phyloP scores from a whole-genome alignment of 805 yeast genomes.

The Candida corydali region DNA sequence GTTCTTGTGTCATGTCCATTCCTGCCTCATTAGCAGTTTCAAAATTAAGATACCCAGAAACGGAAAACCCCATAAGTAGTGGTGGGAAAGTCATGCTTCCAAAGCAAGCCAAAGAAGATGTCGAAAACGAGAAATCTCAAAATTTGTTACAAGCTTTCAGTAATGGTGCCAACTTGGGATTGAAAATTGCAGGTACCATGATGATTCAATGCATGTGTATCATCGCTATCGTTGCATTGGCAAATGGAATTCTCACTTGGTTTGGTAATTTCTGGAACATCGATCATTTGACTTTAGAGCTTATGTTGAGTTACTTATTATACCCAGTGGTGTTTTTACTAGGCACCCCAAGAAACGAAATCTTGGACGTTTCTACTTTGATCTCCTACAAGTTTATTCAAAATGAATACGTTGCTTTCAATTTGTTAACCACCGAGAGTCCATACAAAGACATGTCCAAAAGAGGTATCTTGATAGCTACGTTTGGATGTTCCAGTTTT shows the following conservation, averaged over 20 bases:
- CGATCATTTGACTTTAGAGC: constrained; percentile 45
- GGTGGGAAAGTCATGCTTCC: constrained; percentile 48
- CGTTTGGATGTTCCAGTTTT: constrained; percentile 61
- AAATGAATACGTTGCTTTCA: constrained; percentile 57
- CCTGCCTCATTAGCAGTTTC: constrained; percentile 62
- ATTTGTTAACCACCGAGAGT: constrained; percentile 34
- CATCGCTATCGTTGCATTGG: constrained; percentile 53
- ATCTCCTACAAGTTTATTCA: constrained; percentile 57
- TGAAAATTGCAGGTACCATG: constrained; percentile 53
- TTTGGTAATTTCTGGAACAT: constrained; percentile 64
- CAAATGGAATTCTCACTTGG: constrained; percentile 55
- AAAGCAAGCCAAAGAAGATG: constrained; percentile 28
- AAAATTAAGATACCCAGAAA: constrained; percentile 56
- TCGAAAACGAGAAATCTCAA: constrained; percentile 25
- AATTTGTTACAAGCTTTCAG: constrained; percentile 57
- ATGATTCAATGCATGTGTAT: constrained; percentile 57
- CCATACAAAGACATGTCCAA: constrained; percentile 45
- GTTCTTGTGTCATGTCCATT: constrained; percentile 68
- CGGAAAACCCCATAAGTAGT: constrained; percentile 49
- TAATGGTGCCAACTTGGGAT: constrained; percentile 55
- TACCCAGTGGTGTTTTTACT: constrained; percentile 59
- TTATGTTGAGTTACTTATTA: constrained; percentile 53
- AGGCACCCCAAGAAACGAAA: constrained; percentile 51
- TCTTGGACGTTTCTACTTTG: constrained; percentile 47
- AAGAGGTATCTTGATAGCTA: constrained; percentile 53